These are phyloP conservation scores for Apiospora marii DNA, from an alignment of 2,329 filamentous ascomycete genomes.

Conservation along the genomic window DNA sequence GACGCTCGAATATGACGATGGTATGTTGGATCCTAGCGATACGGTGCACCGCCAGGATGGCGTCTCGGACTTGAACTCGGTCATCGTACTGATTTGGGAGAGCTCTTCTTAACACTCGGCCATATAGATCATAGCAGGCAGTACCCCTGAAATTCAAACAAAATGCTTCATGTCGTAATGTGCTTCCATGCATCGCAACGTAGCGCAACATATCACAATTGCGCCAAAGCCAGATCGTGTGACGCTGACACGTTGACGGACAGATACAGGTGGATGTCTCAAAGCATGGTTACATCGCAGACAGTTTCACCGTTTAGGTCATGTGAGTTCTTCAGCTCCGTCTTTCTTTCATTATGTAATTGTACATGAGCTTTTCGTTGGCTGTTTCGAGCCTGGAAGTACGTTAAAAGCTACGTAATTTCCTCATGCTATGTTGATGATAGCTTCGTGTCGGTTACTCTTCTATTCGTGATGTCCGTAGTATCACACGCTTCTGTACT, in stretches of 20 bases:
- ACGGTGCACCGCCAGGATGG: conserved; percentile 37
- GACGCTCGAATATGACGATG: conserved; percentile 30
- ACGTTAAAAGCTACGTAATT: background rate
- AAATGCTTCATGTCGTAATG: background rate
- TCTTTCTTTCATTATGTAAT: conserved; percentile 24
- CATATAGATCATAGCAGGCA: background rate
- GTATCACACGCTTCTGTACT: background rate
- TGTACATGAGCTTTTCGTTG: conserved; percentile 17
- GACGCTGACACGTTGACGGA: background rate
- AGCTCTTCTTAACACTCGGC: conserved; percentile 24
- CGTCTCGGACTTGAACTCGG: conserved; percentile 45
- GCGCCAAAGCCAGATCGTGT: background rate
- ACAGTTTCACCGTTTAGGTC: background rate
- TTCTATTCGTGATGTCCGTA: background rate
- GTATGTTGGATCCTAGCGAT: conserved; percentile 31
- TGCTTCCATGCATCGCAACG: background rate
- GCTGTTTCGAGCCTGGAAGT: conserved; percentile 4
- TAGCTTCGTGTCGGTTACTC: conserved; percentile 13
- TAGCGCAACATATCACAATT: background rate
- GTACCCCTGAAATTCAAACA: background rate
- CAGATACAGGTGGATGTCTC: background rate
- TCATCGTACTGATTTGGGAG: conserved; percentile 53
- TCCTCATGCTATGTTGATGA: conserved; percentile 18
- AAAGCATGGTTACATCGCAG: background rate
- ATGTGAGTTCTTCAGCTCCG: conserved; percentile 12